A percentile compares a stretch with the other conserved stretches of the same genome.
Conservation (phyloP, 208 protist species). For the Acanthamoeba culbertsoni region DNA sequence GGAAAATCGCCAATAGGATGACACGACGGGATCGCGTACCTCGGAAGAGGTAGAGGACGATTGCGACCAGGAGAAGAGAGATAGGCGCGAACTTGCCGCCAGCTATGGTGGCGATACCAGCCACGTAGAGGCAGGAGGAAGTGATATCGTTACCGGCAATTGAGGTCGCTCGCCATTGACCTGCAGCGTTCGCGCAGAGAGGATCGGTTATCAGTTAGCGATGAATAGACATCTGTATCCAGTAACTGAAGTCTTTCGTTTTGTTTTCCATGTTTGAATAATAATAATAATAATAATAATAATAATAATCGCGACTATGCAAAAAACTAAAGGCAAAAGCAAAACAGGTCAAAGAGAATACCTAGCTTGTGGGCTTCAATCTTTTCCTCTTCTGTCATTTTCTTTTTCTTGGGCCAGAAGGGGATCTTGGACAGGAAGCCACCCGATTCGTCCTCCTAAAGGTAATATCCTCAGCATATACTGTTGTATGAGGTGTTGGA, state of each 20-base stretch:
- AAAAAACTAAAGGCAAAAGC: not conserved
- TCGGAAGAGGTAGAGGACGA: slow-evolving; percentile 83
- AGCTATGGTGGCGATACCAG: slow-evolving; percentile 68
- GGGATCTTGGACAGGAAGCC: not conserved
- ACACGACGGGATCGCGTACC: not conserved
- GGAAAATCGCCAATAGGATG: not conserved
- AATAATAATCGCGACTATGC: no score
- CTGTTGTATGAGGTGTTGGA: not conserved
- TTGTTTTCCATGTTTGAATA: not conserved
- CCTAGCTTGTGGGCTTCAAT: slow-evolving; percentile 17
- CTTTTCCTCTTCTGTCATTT: slow-evolving; percentile 26
- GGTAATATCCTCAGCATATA: no score
- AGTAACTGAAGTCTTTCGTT: not conserved
- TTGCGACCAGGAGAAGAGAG: slow-evolving; percentile 75
- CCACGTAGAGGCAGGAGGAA: slow-evolving; percentile 81
- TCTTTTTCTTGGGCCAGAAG: not conserved
- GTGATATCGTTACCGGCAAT: slow-evolving; percentile 82
- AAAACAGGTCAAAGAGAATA: not conserved
- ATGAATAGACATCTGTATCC: not conserved
- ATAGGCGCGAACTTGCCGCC: slow-evolving; percentile 80
- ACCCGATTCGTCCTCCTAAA: not conserved
- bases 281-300: no score
- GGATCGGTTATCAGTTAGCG: not conserved
- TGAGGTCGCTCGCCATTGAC: slow-evolving; percentile 72
- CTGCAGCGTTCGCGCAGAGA: slow-evolving; percentile 40